Conservation (phyloP, 2,329 filamentous ascomycete species). For the Epichloe glyceriae region DNA sequence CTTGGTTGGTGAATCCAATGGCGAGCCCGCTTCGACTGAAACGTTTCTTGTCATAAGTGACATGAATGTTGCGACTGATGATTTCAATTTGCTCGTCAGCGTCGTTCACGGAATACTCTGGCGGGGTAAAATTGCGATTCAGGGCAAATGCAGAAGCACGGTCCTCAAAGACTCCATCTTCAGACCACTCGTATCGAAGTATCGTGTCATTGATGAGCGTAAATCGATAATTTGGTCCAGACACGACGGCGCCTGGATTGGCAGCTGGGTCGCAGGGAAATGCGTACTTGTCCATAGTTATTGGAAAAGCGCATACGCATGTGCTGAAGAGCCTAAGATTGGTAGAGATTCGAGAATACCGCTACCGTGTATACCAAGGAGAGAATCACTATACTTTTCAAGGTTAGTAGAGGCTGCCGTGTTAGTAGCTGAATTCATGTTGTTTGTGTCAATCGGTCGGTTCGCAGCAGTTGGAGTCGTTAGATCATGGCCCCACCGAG, state of each 20-base stretch:
- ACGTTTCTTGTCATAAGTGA: conserved; percentile 43
- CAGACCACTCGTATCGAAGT: conserved; percentile 48
- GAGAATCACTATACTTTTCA: no score
- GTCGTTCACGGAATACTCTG: conserved; percentile 35
- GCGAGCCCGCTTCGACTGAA: conserved; percentile 39
- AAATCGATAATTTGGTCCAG: conserved; percentile 36
- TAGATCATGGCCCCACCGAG: not conserved
- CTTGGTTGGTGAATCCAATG: conserved; percentile 29
- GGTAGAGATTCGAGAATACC: no score
- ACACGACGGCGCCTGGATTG: conserved; percentile 2
- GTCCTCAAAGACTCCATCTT: conserved; percentile 47
- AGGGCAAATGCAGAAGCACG: conserved; percentile 47
- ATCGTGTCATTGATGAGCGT: conserved; percentile 43
- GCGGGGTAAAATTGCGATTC: conserved; percentile 26
- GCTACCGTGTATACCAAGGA: no score
- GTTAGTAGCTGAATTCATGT: no score
- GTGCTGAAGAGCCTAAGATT: no score
- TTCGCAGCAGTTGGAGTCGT: no score
- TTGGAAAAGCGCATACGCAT: not conserved
- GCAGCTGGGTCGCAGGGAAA: conserved; percentile 3
- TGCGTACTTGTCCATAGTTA: conserved; percentile 1
- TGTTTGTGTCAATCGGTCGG: no score
- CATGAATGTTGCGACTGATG: conserved; percentile 38
- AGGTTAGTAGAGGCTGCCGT: no score
- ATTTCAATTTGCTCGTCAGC: conserved; percentile 36